Evolutionary conservation across 1,284 basidiomycete species (phyloP).

Genomic region (Cutaneotrichosporon dermatis): DNA sequence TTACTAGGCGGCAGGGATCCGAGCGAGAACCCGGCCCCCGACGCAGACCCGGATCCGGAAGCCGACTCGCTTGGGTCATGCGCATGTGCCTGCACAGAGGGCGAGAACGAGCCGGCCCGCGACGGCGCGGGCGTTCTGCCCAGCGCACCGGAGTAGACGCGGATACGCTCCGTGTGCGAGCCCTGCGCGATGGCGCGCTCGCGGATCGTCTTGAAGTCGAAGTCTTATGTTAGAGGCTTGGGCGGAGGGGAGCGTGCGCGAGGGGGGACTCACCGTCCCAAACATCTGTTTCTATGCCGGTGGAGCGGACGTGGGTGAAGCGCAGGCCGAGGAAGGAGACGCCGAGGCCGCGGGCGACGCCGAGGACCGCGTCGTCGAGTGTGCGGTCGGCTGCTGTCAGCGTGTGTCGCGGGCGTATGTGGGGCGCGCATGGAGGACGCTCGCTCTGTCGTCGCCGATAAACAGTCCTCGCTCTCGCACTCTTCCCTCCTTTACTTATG

Average conservation of each 20-base stretch:
- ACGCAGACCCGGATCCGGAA: not conserved
- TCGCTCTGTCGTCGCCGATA: too few species aligned
- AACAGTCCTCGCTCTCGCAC: too few species aligned
- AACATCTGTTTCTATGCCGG: conserved; percentile 28
- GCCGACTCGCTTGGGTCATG: conserved; percentile 5
- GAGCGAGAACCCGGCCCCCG: too few species aligned
- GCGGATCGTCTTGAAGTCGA: conserved; percentile 29
- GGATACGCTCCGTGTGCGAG: conserved; percentile 13
- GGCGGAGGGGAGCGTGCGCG: not conserved
- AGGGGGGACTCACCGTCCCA: conserved; percentile 31
- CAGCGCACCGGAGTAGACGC: conserved; percentile 17
- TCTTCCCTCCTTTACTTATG: too few species aligned
- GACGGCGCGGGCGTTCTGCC: conserved; percentile 7
- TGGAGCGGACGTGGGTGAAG: conserved; percentile 26
- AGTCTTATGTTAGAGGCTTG: conserved; percentile 19
- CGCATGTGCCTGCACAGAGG: not conserved
- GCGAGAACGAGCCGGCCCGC: not conserved
- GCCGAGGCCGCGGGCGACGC: conserved; percentile 13
- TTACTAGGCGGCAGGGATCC: too few species aligned
- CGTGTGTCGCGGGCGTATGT: too few species aligned
- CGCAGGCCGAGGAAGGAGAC: conserved; percentile 15
- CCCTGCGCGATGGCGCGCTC: conserved; percentile 23
- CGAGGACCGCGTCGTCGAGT: conserved; percentile 13
- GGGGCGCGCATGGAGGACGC: too few species aligned
- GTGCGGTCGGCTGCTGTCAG: conserved; percentile 11